Evolutionary conservation across 1,139 yeast species (phyloP), one percentile per base, ranked within the genome.

Genomic region (Protomyces arabidopsidicola): DNA sequence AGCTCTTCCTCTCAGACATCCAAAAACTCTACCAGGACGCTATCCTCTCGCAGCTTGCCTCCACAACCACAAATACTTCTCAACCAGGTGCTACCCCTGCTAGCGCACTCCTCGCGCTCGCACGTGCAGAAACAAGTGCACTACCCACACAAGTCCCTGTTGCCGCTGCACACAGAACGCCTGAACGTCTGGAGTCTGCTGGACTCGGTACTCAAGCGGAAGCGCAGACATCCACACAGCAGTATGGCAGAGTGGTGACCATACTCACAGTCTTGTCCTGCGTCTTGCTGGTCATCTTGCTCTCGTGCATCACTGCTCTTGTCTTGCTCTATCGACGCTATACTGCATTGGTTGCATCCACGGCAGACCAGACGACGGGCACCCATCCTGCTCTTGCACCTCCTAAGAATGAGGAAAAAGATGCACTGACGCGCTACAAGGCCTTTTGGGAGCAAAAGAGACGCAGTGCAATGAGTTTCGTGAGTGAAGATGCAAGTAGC

Each of bases 381-480:
- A 36, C 42, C 5, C 16, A 12, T 12, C 42, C 42, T 6, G 42
- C 42, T 3, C 14, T 36, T 9, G 12, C n/a, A 18, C 52, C 36
- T 2, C 22, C 54, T 1, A 57, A 50, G 38, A 50, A 39, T 16
- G 56, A 51, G 14, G 48, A 27, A 12, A 50, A 58, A 14, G 62
- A 58, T 35, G 62, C 62, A 14, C 22, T 58, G 31, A 39, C 56
- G 39, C 51, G 56, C 16, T 58, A 58, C 56, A 58, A 58, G 27
- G 62, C 62, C 2, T 58, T 58, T 35, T 58, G 62, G 62, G 62
- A 58, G 22, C 39, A 10, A 24, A 58, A 58, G 52, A 22, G 62
- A 52, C 35, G 53, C 34, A 51, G 56, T 12, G 62, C 62, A 10
- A 50, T 50, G 16, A 58, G 62, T 38, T 58, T 51, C 42, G 52